A percentile compares a stretch with the other conserved stretches of the same genome.
phyloP scores from a whole-genome alignment of 306 rosid species.

The Cicer chorassanicum region DNA sequence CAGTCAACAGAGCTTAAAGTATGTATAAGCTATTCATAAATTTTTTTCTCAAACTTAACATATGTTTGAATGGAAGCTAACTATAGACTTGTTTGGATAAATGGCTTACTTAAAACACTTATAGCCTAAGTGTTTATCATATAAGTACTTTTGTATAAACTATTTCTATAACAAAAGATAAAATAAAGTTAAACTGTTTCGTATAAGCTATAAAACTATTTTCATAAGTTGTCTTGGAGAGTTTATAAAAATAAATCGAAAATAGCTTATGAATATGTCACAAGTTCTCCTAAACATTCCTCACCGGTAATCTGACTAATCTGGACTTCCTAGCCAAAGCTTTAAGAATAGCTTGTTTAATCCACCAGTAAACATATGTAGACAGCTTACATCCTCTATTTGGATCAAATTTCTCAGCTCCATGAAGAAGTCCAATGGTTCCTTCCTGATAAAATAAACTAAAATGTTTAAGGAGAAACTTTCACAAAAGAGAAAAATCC shows the following conservation, averaged over 20 bases:
- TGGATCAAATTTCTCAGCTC: slow-evolving; percentile 77
- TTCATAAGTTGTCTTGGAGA: too few species aligned
- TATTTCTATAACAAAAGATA: too few species aligned
- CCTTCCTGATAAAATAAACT: slow-evolving; percentile 68
- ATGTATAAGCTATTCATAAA: slow-evolving; percentile 2
- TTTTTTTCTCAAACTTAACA: background rate
- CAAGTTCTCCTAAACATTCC: background rate
- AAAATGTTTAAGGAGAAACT: slow-evolving; percentile 14
- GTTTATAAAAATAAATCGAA: too few species aligned
- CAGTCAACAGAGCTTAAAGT: background rate
- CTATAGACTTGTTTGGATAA: background rate
- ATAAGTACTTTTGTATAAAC: too few species aligned
- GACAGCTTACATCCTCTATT: slow-evolving; percentile 72
- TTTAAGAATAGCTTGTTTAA: slow-evolving; percentile 76
- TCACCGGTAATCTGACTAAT: slow-evolving; percentile 81
- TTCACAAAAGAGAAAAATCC: slow-evolving; percentile 28
- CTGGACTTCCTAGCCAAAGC: slow-evolving; percentile 76
- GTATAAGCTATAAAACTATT: too few species aligned
- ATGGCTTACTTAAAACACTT: background rate
- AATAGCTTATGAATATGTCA: too few species aligned
- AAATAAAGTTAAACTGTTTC: too few species aligned
- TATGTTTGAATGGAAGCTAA: slow-evolving; percentile 7
- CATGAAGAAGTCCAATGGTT: slow-evolving; percentile 80
- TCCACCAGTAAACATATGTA: slow-evolving; percentile 93
- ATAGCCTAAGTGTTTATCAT: too few species aligned